phyloP scores from a whole-genome alignment of 768 basidiomycete species.

The Neoboletus brunneissimus region DNA sequence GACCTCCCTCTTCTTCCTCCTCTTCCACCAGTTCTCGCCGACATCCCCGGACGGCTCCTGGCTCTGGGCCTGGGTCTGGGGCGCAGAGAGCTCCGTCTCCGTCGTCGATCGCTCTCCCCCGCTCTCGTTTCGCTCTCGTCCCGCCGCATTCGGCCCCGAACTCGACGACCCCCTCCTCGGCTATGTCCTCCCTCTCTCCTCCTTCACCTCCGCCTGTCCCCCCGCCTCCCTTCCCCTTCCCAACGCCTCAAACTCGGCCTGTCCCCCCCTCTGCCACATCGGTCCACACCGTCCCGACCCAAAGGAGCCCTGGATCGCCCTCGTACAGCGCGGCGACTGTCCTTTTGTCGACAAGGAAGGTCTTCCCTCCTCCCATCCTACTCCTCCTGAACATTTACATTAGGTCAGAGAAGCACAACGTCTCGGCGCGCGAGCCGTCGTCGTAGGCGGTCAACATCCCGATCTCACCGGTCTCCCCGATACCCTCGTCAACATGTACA shows the following conservation, averaged over 20 bases:
- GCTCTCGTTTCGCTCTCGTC: constrained; percentile 66
- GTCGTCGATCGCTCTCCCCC: constrained; percentile 73
- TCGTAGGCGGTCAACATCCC: constrained; percentile 86
- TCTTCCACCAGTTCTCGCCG: constrained; percentile 40
- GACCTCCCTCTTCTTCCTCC: not conserved
- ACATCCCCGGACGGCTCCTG: constrained; percentile 47
- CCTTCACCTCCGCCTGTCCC: constrained; percentile 57
- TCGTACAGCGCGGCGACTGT: constrained; percentile 87
- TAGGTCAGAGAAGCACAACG: constrained; percentile 56
- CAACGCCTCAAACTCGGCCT: constrained; percentile 49
- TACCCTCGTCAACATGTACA: constrained; percentile 87
- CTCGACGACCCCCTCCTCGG: constrained; percentile 65
- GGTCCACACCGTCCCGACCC: constrained; percentile 56
- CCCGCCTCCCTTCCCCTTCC: not conserved
- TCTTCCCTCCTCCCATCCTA: constrained; percentile 29
- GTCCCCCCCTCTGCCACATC: constrained; percentile 61
- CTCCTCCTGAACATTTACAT: not conserved
- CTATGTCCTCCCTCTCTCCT: constrained; percentile 68
- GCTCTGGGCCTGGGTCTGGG: constrained; percentile 67
- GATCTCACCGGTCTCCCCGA: constrained; percentile 65
- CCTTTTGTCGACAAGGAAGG: constrained; percentile 85
- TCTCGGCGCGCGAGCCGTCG: constrained; percentile 80
- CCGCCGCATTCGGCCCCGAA: constrained; percentile 75
- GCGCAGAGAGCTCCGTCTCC: constrained; percentile 66
- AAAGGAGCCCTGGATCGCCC: constrained; percentile 81